Base-by-base conservation (phyloP, 257 asterid species). In the Rubia yunnanensis region DNA sequence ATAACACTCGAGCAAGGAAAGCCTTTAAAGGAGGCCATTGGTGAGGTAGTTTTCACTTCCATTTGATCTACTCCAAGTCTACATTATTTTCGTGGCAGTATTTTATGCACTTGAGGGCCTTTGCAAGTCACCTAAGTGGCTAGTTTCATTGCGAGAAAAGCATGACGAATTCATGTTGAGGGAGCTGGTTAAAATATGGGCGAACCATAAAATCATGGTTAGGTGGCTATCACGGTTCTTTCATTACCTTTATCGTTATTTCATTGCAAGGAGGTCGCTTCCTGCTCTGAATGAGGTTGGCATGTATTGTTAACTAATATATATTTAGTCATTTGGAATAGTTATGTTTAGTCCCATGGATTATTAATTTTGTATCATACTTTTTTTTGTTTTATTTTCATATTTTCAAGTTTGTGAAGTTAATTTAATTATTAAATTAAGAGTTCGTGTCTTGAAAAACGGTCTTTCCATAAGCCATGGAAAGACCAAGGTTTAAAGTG, bases 181-280 rank as follows among this genome's bases (percentile, higher is more conserved):
- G 73, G 99, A 91, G 80, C 95, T 94, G 5, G 99, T 94, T 39
- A 76, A 84, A 77, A 84, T 98, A 81, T 94, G 99, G 99, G 73
- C 72, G 30, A 94, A 91, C 77, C 99, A 94, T 71, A 94, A 91
- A 77, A 70, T 94, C 83, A 90, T 94, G 99, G 99, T 94, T 48
- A 87, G 96, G 68, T 94, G 99, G 99, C 86, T 94, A 58, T 94
- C 99, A 4, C 81, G 96, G 57, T 94, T 94, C 83, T 94, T 94
- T 73, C 78, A 72, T 72, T 94, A 94, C 73, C 96, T 94, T 59
- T 98, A 94, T 73, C 95, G 99, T 38, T 94, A 94, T 81, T 94
- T 94, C 80, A 86, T 91, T 68, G 92, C 98, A 70, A 82, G 99
- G 74, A 88, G 98, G 79, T 94, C 99, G 18, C 96, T 94, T 72